Evolutionary conservation across 2,329 filamentous ascomycete genomes (phyloP), one percentile per base, ranked within the genome.

Genomic region (Didymella exigua): DNA sequence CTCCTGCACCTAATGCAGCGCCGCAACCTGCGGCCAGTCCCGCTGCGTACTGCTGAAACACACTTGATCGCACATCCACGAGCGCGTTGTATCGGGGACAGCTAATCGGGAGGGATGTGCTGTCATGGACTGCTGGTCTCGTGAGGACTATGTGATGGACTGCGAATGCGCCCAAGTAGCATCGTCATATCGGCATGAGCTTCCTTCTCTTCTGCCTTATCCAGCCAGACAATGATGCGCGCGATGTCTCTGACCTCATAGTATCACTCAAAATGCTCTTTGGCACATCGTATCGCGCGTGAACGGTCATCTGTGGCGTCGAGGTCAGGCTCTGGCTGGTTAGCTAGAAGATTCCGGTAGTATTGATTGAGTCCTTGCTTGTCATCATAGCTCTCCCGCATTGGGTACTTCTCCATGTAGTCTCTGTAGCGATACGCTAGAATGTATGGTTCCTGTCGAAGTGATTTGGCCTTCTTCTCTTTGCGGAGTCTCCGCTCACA

Each of bases 311-410:
- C 57, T 14, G 14, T 62, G 9, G 60, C 62, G 9, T 61, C 42
- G 16, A 31, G n/a, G 5, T 51, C 34, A 18, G 63, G 63, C 36
- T 63, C 54, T 14, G 59, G 56, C 30, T 62, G 60, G 26, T 67
- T 68, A 18, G 66, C 66, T 24, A 70, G 57, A 16, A 67, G 54
- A 5, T 41, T 63, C 47, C 63, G 56, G 30, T 65, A 65, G 52
- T 68, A 66, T 3, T 53, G 41, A 19, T 68, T 67, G 27, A 43
- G 41, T 11, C 37, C 27, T 40, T 67, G 60, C 27, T 27, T 34
- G 24, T 40, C 27, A 14, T 26, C 27, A 10, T 21, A 29, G 11
- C 40, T 24, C 7, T 31, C 37, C 14, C 45, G 58, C 26, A 49
- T 51, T 10, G 56, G 58, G 23, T 59, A 33, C 10, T 57, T 19